A percentile compares a stretch with the other conserved stretches of the same genome.
These are phyloP conservation scores for Microsporum canis DNA, from an alignment of 2,329 filamentous ascomycete species.

Conservation along the genomic window DNA sequence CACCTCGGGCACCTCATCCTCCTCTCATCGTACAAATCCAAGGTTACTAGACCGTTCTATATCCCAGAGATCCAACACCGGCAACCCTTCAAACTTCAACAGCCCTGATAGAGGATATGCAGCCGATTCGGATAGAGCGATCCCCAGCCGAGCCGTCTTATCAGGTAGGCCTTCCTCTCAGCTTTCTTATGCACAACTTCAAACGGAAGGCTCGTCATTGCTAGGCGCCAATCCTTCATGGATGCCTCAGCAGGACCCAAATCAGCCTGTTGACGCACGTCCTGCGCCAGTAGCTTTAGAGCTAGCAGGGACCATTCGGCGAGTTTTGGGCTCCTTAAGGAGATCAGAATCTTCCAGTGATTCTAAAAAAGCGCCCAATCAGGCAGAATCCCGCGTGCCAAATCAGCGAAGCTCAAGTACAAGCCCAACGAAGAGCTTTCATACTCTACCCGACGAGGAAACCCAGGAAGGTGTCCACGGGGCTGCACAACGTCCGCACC, in stretches of 20 bases:
- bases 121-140: neutral
- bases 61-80: constrained; percentile 5
- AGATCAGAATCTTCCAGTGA: constrained; percentile 11
- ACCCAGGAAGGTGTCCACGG: neutral
- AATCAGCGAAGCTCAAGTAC: constrained; percentile 18
- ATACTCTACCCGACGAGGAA: constrained; percentile 10
- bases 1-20: constrained; percentile 25
- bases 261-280: constrained; percentile 10
- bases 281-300: constrained; percentile 43
- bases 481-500: constrained; percentile 18
- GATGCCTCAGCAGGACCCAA: constrained; percentile 17
- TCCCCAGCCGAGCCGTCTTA: neutral
- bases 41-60: constrained; percentile 6
- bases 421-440: constrained; percentile 17
- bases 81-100: neutral
- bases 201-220: constrained; percentile 42
- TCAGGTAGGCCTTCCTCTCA: constrained; percentile 28
- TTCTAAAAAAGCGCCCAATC: neutral
- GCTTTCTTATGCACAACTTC: constrained; percentile 36
- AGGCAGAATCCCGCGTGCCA: neutral
- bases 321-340: constrained; percentile 44
- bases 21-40: constrained; percentile 12
- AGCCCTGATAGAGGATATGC: neutral
- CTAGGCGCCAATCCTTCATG: constrained; percentile 34
- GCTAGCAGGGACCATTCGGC: constrained; percentile 26